A percentile compares a stretch with the other conserved stretches of the same genome.
phyloP scores from a whole-genome alignment of 352 stramenopile genomes.

The Phytophthora macrochlamydospora region DNA sequence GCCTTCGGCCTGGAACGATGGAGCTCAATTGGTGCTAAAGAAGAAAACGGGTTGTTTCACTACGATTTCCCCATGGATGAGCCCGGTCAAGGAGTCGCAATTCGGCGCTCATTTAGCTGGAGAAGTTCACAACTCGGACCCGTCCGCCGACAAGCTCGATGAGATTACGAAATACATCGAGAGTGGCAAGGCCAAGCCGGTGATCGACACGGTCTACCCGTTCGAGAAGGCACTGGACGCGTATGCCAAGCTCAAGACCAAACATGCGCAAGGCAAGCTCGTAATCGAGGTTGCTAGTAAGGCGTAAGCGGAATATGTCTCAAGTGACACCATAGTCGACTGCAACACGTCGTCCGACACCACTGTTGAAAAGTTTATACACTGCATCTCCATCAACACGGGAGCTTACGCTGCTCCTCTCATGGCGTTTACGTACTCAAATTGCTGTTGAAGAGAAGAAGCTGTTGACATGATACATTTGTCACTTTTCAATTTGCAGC shows the following conservation, averaged over 20 bases:
- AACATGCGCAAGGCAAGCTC: slow-evolving; percentile 67
- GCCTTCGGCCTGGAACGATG: slow-evolving; percentile 30
- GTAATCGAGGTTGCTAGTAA: slow-evolving; percentile 21
- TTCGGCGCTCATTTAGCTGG: slow-evolving; percentile 39
- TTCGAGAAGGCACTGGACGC: slow-evolving; percentile 58
- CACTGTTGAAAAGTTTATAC: too few species aligned
- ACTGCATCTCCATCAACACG: too few species aligned
- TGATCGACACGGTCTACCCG: slow-evolving; percentile 48
- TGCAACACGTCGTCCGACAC: neutral
- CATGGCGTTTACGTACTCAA: too few species aligned
- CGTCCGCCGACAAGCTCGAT: slow-evolving; percentile 10
- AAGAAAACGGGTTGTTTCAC: slow-evolving; percentile 29
- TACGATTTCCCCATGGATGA: slow-evolving; percentile 25
- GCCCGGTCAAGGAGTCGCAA: slow-evolving; percentile 40
- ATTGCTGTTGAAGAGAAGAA: too few species aligned
- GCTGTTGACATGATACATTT: too few species aligned
- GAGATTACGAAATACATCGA: slow-evolving; percentile 48
- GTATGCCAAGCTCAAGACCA: slow-evolving; percentile 47
- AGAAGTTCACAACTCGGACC: slow-evolving; percentile 11
- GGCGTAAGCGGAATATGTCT: neutral
- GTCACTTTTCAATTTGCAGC: too few species aligned
- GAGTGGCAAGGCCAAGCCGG: slow-evolving; percentile 36
- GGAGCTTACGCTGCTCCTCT: too few species aligned
- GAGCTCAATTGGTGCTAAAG: slow-evolving; percentile 32
- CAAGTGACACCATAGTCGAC: neutral